Evolutionary conservation across 345 rosid species (phyloP).

Genomic region (Raphanus raphanistrum): DNA sequence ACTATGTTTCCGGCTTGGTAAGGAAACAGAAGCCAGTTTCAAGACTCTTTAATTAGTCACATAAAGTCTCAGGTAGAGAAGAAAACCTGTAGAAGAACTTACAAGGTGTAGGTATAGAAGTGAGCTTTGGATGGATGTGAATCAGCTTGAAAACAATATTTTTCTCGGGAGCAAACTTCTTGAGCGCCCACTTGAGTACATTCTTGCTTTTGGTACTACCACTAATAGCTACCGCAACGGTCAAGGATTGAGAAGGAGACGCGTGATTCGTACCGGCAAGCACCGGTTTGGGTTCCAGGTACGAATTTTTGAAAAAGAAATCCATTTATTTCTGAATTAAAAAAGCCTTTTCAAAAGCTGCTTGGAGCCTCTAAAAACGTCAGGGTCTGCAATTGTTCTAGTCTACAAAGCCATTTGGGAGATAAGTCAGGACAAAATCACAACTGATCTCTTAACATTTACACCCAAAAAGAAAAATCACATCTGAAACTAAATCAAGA

Average conservation of each 20-base stretch:
- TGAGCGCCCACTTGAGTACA: constrained; percentile 53
- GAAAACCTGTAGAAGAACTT: constrained; percentile 31
- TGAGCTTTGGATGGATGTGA: constrained; percentile 62
- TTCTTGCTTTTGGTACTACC: constrained; percentile 58
- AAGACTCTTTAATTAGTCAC: not conserved
- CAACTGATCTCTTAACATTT: not conserved
- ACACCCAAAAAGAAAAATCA: too few relatives aligned
- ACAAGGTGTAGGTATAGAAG: constrained; percentile 76
- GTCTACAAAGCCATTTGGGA: not conserved
- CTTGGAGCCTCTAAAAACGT: not conserved
- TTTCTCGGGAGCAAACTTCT: constrained; percentile 53
- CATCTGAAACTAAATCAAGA: not conserved
- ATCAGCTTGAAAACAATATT: constrained; percentile 56
- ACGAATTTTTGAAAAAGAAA: constrained; percentile 1
- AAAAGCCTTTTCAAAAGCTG: not conserved
- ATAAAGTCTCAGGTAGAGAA: not conserved
- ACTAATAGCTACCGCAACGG: constrained; percentile 63
- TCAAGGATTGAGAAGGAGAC: constrained; percentile 16
- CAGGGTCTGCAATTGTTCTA: not conserved
- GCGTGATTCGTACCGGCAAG: not conserved
- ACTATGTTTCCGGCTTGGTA: constrained; percentile 51
- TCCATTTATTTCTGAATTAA: constrained; percentile 19
- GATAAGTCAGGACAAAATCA: not conserved
- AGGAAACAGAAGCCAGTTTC: constrained; percentile 8
- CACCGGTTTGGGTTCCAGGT: not conserved